Evolutionary conservation across 805 yeast genomes (phyloP).

Genomic region (Spathaspora girioi): DNA sequence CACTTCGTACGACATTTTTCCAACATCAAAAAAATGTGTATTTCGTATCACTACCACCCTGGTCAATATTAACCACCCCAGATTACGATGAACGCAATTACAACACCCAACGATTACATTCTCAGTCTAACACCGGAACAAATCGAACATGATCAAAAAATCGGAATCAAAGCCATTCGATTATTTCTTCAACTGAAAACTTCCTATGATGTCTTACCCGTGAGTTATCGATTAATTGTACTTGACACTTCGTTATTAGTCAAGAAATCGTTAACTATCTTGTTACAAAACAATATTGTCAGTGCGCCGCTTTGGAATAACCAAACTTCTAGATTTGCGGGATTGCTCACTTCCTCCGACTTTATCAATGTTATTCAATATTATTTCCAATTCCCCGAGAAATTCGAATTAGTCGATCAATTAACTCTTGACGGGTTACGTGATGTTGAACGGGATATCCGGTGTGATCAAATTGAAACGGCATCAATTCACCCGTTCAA

Average conservation of each 20-base stretch:
- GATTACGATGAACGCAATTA: neutral
- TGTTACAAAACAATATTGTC: slow-evolving; percentile 89
- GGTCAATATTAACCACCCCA: no score
- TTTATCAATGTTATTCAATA: slow-evolving; percentile 94
- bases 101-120: slow-evolving; percentile 43
- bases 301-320: slow-evolving; percentile 98
- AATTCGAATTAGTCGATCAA: slow-evolving; percentile 82
- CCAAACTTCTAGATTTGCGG: slow-evolving; percentile 84
- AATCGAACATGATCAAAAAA: slow-evolving; percentile 57
- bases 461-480: slow-evolving; percentile 82
- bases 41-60: neutral
- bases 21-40: neutral
- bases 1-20: neutral
- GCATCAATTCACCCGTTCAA: slow-evolving; percentile 87
- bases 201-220: slow-evolving; percentile 95
- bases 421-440: slow-evolving; percentile 80
- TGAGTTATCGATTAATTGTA: slow-evolving; percentile 86
- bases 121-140: slow-evolving; percentile 38
- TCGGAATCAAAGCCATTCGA: slow-evolving; percentile 81
- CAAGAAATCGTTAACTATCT: slow-evolving; percentile 83
- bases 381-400: slow-evolving; percentile 84
- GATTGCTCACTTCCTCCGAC: slow-evolving; percentile 86
- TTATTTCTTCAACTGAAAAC: slow-evolving; percentile 83
- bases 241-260: slow-evolving; percentile 88
- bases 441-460: slow-evolving; percentile 83